Base-by-base conservation (phyloP, 176 grass and related monocot species). In the Avena atlantica region DNA sequence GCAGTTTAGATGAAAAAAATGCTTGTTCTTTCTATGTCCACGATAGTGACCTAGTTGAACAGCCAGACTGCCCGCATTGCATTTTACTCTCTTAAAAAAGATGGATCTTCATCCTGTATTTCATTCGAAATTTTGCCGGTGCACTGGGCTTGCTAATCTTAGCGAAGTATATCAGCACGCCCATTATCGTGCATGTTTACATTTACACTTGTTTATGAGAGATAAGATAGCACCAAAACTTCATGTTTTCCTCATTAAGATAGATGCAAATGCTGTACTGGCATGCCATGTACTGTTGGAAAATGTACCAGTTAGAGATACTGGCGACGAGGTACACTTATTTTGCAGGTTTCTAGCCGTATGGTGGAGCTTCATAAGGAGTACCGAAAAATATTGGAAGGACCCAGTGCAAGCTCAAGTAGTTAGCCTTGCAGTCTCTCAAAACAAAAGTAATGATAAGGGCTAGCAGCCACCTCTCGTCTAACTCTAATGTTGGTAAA, bases 361-460 rank as follows among this genome's bases (percentile, higher is more conserved):
- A 89, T 98, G 27, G 88, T 80, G 78, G 93, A 96, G 77, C 81
- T 96, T 73, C 83, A 94, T 27, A 87, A 91, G 70, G 92, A 86
- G 49, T 90, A 96, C 80, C 88, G 89, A 60, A 96, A 90, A 71
- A 84, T 37, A 88, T 49, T 50, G 58, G 90, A 83, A 2, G 77
- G 67, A 49, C 84, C 76, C 19, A 82, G 51, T 81, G 89, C 71
- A 86, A 91, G 23, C 47, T 76, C 73, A 76, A 76, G 73, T 78
- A 77, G 69, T 61, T 92, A 84, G 77, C 87, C 82, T 75, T 86
- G 52, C 87, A 88, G 8, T 84, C 89, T 1, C 85, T 79, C 17
- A 90, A 86, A 86, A 86, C 78, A 0, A 96, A 93, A 83, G 86
- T 53, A 0, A 87, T 96, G 74, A 84, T 78, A 78, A 93, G 91